Base-by-base conservation (phyloP, 140 eudicot genomes). In the Artemisia princeps region DNA sequence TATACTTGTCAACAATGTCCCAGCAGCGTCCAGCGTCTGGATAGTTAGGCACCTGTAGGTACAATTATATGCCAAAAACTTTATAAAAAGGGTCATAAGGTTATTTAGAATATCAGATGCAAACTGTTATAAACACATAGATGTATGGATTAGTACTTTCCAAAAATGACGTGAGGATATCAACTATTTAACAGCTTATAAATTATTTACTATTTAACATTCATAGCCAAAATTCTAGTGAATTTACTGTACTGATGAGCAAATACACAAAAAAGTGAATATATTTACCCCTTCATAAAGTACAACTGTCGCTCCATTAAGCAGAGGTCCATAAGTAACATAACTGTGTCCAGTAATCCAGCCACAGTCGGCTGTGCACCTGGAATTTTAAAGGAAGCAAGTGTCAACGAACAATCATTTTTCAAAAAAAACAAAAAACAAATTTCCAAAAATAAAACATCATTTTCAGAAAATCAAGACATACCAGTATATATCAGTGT, bases 351-450 rank as follows among this genome's bases (percentile, higher is more conserved):
- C 99, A 80, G 99, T 88, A 64, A 94, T 94, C 99, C 99, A 94
- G 62, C 99, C 99, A 84, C 99, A 94, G 80, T 94, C 99, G 58
- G 99, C 96, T 17, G 99, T 94, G 68, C 96, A 88, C 99, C 99
- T 94, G 37, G 44, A 68, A 78, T 37, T 59, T 50, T 75, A 16
- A 40, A 69, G 20, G 56, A 50, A n/a, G 37, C 46, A 48, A 17
- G 49, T 44, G 6, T 48, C 67, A 66, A 48, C 52, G 14, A 28
- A 33, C 42, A 33, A 33, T 5, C 42, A 33, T 33, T 65, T 45
- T 55, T 26, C 10, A 33, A 33, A 45, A 3, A 45, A 26, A 65
- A 13, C 48, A 17, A 17, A 17, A 17, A 17, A 17, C 19, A 17
- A 17, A 17, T 17, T 17, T 17, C 19, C 19, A 17, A 17, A 17